Percentiles rank a stretch among this genome's conserved stretches.
phyloP scores from a whole-genome alignment of 805 yeast genomes.

The Tetrapisispora namnaoensis region DNA sequence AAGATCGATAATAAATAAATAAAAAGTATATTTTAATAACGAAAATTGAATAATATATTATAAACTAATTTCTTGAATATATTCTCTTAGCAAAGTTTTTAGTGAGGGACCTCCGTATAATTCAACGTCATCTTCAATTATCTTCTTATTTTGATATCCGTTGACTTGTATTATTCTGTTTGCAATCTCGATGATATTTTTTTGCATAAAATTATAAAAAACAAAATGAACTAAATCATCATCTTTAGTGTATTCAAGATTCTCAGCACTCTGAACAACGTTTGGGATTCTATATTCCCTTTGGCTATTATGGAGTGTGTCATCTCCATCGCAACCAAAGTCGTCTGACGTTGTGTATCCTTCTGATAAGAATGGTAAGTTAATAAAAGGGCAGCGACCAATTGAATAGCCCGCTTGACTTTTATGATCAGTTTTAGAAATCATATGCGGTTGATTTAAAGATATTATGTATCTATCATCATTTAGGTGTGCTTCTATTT shows the following conservation, averaged over 20 bases:
- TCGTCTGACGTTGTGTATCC: constrained; percentile 86
- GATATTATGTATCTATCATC: constrained; percentile 20
- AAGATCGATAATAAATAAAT: no score
- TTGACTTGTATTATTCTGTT: constrained; percentile 12
- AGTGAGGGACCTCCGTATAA: constrained; percentile 34
- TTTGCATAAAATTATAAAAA: constrained; percentile 66
- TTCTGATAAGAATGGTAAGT: constrained; percentile 31
- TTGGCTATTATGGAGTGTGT: constrained; percentile 55
- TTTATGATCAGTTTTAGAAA: neutral
- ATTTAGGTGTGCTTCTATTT: constrained; percentile 49
- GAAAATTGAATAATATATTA: neutral
- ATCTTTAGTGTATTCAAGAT: constrained; percentile 3
- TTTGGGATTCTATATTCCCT: constrained; percentile 61
- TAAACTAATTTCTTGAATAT: constrained; percentile 9
- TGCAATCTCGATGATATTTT: constrained; percentile 40
- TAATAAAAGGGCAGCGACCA: constrained; percentile 18
- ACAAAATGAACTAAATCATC: constrained; percentile 51
- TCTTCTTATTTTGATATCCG: constrained; percentile 17
- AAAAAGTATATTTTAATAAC: no score
- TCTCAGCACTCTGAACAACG: constrained; percentile 46
- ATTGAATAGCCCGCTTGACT: neutral
- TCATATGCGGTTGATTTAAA: neutral
- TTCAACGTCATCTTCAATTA: constrained; percentile 31
- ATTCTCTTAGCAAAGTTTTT: constrained; percentile 36
- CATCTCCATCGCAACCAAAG: constrained; percentile 81